Base-by-base conservation (phyloP, 225 moss, liverwort and hornwort genomes). In the Bryum argenteum region DNA sequence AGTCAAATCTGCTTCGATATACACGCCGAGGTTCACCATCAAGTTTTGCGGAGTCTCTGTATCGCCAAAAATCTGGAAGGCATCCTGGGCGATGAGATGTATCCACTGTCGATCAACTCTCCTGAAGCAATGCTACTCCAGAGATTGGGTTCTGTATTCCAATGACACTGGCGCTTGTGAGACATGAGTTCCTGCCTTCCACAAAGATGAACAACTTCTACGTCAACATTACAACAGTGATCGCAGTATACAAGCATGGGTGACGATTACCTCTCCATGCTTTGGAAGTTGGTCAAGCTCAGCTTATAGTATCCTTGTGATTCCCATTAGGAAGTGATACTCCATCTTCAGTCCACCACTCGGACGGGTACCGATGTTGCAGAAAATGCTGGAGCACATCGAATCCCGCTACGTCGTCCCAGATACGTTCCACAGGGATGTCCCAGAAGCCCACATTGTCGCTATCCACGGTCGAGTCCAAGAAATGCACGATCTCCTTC, bases 371-470 rank as follows among this genome's bases (percentile, higher is more conserved):
- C 24, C 74, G 88, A 73, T 88, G 61, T 60, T 74, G 82, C 71
- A 92, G 72, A 22, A 98, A 92, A 71, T 94, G 94, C 55, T 87
- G 79, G 50, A 98, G 69, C 28, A 92, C 91, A 33, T 88, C 88
- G 13, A 87, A 84, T 54, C 94, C 92, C 9, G 92, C 87, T 5
- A 87, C 86, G 14, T 98, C 88, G 59, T 98, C 98, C 63, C 86
- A 73, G 58, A 98, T 92, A 53, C 84, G 91, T 17, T 73, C 86
- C 18, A 89, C 54, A 4, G 92, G 85, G 40, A 98, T 91, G 61
- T 91, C 91, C 94, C 92, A 94, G 54, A 89, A 92, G 70, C 94
- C 92, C 54, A 91, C 87, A 9, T 89, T 88, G 51, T 88, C 88
- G 43, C 71, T 79, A 18, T 89, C 84, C 65, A 94, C 85, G 9